Conservation (phyloP, 305 asterid species). For the Solanum aculeatissimum region DNA sequence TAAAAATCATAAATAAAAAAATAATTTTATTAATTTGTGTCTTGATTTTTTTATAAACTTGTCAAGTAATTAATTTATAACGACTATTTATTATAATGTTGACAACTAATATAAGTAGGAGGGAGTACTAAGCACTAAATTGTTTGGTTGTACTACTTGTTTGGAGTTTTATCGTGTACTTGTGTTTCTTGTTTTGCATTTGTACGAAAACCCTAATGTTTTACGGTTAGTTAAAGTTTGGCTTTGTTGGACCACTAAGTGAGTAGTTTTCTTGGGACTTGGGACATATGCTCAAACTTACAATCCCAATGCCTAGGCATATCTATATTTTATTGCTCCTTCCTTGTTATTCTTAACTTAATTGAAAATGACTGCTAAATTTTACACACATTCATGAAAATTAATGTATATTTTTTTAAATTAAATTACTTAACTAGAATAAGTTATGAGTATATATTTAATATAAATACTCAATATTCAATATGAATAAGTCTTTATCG, state of each 20-base stretch:
- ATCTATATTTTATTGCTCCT: not conserved
- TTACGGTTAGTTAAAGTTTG: not conserved
- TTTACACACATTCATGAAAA: no score
- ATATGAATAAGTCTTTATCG: no score
- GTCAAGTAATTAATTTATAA: no score
- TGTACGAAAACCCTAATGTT: not conserved
- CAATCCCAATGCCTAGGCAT: not conserved
- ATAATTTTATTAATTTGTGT: no score
- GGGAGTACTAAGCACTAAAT: not conserved
- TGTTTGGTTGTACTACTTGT: not conserved
- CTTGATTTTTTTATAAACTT: no score
- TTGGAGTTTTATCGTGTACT: not conserved
- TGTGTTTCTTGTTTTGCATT: not conserved
- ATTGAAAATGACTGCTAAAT: not conserved
- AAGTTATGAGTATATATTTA: no score
- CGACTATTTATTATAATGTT: no score
- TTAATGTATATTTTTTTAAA: no score
- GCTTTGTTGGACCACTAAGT: not conserved
- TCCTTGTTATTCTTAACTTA: not conserved
- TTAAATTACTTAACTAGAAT: no score
- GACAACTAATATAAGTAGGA: no score
- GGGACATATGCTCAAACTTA: not conserved
- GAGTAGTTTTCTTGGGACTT: not conserved
- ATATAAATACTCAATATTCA: no score
- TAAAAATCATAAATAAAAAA: no score